These are phyloP conservation scores for Sindora glabra DNA, from an alignment of 306 rosid genomes.

Conservation along the genomic window DNA sequence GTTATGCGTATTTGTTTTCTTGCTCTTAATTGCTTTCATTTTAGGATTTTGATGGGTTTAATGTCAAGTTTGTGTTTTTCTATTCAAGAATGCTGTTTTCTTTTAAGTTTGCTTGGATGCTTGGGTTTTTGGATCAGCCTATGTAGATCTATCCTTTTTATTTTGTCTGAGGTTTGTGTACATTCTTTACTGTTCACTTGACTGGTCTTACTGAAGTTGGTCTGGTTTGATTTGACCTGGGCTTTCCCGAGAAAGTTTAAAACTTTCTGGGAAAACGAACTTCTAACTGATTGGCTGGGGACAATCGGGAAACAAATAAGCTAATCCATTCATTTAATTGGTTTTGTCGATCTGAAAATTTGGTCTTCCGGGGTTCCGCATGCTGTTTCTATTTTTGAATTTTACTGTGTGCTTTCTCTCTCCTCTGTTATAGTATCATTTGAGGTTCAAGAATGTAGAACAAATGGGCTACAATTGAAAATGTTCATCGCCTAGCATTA, in stretches of 20 bases:
- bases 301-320: background rate
- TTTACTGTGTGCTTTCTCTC: background rate
- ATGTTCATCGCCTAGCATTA: background rate
- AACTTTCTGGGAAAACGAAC: slow-evolving; percentile 14
- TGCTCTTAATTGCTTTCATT: background rate
- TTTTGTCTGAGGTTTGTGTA: slow-evolving; percentile 20
- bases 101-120: slow-evolving; percentile 2
- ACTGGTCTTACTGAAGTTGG: slow-evolving; percentile 14
- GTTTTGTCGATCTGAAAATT: slow-evolving; percentile 19
- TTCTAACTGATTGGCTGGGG: background rate
- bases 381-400: background rate
- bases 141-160: slow-evolving; percentile 51
- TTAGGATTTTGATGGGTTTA: background rate
- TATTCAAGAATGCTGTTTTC: background rate
- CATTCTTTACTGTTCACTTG: slow-evolving; percentile 24
- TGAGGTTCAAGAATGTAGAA: background rate
- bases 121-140: slow-evolving; percentile 15
- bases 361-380: background rate
- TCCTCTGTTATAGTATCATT: background rate
- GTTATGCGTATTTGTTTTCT: background rate
- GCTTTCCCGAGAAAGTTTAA: slow-evolving; percentile 13
- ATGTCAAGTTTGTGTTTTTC: background rate
- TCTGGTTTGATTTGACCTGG: slow-evolving; percentile 18
- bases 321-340: background rate
- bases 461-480: slow-evolving; percentile 1